Evolutionary conservation across 768 basidiomycete genomes (phyloP).

Genomic region (Gloeostereum incarnatum): DNA sequence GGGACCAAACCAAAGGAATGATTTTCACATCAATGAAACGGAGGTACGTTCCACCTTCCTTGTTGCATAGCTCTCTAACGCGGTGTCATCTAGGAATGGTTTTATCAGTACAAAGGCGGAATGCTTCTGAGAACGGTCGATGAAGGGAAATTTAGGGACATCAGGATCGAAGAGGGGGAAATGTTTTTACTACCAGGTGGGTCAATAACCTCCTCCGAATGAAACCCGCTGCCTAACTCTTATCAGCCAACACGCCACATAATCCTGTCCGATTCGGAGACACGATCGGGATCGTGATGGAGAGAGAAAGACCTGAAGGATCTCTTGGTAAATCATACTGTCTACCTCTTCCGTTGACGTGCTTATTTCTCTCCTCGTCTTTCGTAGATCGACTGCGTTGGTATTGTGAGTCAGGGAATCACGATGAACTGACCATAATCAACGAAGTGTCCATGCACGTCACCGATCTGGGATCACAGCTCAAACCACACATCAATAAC

Average conservation of each 20-base stretch:
- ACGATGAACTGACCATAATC: slow-evolving; percentile 63
- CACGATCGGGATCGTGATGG: slow-evolving; percentile 88
- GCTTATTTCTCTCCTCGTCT: background rate
- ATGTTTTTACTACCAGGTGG: slow-evolving; percentile 93
- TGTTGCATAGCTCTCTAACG: background rate
- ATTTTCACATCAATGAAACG: slow-evolving; percentile 94
- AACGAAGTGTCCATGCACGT: slow-evolving; percentile 82
- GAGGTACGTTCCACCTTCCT: slow-evolving; percentile 40
- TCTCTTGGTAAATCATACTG: slow-evolving; percentile 47
- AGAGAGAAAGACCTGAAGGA: slow-evolving; percentile 69
- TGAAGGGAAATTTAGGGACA: slow-evolving; percentile 72
- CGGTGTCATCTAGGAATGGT: slow-evolving; percentile 74
- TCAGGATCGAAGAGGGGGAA: slow-evolving; percentile 87
- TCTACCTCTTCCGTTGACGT: background rate
- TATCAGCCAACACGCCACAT: slow-evolving; percentile 89
- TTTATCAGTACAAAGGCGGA: slow-evolving; percentile 91
- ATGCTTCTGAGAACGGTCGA: slow-evolving; percentile 89
- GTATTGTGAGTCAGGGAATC: slow-evolving; percentile 70
- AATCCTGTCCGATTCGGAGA: slow-evolving; percentile 88
- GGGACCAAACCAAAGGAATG: slow-evolving; percentile 89
- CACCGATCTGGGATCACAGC: slow-evolving; percentile 85
- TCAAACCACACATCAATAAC: slow-evolving; percentile 82
- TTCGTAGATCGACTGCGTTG: slow-evolving; percentile 80
- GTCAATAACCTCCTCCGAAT: slow-evolving; percentile 12
- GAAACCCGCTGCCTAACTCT: background rate